phyloP scores from a whole-genome alignment of 2,329 filamentous ascomycete species.

The Pseudopithomyces maydicus region DNA sequence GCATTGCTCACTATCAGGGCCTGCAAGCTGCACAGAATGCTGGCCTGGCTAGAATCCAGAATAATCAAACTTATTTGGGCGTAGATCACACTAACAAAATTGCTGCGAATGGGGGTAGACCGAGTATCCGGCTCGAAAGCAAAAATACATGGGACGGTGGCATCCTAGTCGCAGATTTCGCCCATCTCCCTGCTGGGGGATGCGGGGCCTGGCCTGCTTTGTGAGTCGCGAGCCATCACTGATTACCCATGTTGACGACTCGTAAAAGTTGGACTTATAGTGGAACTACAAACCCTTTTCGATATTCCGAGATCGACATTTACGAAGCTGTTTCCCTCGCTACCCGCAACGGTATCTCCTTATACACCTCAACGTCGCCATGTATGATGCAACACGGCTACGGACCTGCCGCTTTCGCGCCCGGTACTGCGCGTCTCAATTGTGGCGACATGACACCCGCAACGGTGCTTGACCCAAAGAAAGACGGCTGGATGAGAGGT shows the following conservation, averaged over 20 bases:
- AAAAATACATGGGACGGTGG: slow-evolving; percentile 20
- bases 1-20: no score
- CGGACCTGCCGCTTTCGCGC: neutral
- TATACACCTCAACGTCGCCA: slow-evolving; percentile 16
- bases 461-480: neutral
- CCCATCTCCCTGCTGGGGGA: slow-evolving; percentile 22
- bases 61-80: neutral
- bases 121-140: slow-evolving; percentile 19
- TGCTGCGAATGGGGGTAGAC: neutral
- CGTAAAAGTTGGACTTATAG: slow-evolving; percentile 38
- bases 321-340: slow-evolving; percentile 46
- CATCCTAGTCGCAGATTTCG: slow-evolving; percentile 27
- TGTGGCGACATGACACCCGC: neutral
- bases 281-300: slow-evolving; percentile 13
- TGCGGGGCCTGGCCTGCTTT: slow-evolving; percentile 32
- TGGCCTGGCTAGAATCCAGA: neutral
- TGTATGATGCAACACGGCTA: slow-evolving; percentile 10
- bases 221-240: slow-evolving; percentile 2
- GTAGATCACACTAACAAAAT: neutral
- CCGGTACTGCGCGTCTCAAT: neutral
- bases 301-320: slow-evolving; percentile 52
- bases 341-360: slow-evolving; percentile 23
- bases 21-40: neutral
- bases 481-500: slow-evolving; percentile 4
- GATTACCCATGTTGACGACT: neutral